phyloP scores from a whole-genome alignment of 1,139 yeast genomes.

The Chernovozyma aurita region DNA sequence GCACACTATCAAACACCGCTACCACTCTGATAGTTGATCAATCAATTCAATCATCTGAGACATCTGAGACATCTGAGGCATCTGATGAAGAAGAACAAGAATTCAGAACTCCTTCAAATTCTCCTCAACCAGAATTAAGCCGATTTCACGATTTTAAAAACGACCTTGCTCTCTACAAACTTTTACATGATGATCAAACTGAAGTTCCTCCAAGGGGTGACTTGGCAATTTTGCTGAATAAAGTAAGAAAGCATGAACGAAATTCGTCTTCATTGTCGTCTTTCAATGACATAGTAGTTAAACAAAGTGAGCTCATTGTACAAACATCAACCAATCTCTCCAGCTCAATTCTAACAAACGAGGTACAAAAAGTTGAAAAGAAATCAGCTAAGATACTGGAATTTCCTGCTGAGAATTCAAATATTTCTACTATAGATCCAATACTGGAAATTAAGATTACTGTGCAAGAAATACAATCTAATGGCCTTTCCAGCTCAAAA shows the following conservation, averaged over 20 bases:
- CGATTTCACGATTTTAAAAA: background rate
- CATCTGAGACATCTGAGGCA: background rate
- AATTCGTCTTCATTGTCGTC: slow-evolving; percentile 13
- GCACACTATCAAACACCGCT: slow-evolving; percentile 54
- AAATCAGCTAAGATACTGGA: background rate
- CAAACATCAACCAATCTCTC: background rate
- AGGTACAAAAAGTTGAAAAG: background rate
- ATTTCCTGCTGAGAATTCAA: background rate
- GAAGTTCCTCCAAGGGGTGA: slow-evolving; percentile 40
- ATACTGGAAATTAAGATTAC: background rate
- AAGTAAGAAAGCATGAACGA: slow-evolving; percentile 12
- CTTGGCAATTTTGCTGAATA: slow-evolving; percentile 11
- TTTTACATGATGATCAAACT: slow-evolving; percentile 22
- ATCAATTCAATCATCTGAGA: background rate
- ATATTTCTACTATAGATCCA: background rate
- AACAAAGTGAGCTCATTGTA: background rate
- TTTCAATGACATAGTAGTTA: slow-evolving; percentile 7
- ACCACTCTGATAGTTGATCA: slow-evolving; percentile 26
- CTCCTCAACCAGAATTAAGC: background rate
- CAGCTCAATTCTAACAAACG: background rate
- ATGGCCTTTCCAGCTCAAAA: background rate
- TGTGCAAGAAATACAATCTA: background rate
- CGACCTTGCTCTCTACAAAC: background rate
- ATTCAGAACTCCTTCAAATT: background rate
- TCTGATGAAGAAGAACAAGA: background rate